These are phyloP conservation scores for Aspergillus udagawae DNA, from an alignment of 2,329 filamentous ascomycete genomes.

Conservation along the genomic window DNA sequence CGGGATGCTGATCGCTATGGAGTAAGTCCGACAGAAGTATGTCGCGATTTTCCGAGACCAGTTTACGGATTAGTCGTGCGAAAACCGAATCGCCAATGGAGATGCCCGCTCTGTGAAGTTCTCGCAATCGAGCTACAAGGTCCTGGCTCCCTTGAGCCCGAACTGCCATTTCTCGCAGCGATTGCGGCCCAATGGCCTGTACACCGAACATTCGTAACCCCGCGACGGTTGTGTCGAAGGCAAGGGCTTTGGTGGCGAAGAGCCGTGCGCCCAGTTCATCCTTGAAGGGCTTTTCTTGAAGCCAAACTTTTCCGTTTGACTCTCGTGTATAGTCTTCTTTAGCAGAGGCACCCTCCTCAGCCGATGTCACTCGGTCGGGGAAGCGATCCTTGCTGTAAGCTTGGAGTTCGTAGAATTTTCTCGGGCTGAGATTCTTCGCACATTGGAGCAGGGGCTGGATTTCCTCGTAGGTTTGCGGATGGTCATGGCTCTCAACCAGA, in stretches of 20 bases:
- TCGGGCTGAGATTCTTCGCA: slow-evolving; percentile 29
- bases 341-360: slow-evolving; percentile 11
- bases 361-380: background rate
- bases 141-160: slow-evolving; percentile 56
- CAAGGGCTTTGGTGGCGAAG: slow-evolving; percentile 73
- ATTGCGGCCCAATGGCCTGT: slow-evolving; percentile 67
- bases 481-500: slow-evolving; percentile 39
- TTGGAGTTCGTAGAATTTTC: slow-evolving; percentile 21
- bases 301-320: slow-evolving; percentile 2
- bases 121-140: slow-evolving; percentile 56
- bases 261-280: slow-evolving; percentile 73
- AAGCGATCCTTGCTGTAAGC: slow-evolving; percentile 20
- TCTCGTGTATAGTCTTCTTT: background rate
- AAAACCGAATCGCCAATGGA: slow-evolving; percentile 61
- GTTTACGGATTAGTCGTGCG: slow-evolving; percentile 59
- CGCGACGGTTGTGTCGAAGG: slow-evolving; percentile 67
- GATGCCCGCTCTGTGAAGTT: slow-evolving; percentile 61
- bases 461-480: slow-evolving; percentile 36
- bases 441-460: slow-evolving; percentile 41
- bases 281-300: slow-evolving; percentile 50
- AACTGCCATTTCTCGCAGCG: slow-evolving; percentile 71
- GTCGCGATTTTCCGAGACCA: slow-evolving; percentile 57
- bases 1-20: slow-evolving; percentile 61
- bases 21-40: slow-evolving; percentile 51
- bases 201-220: slow-evolving; percentile 69